Conservation (phyloP, 768 basidiomycete genomes). For the Galerina sulciceps region DNA sequence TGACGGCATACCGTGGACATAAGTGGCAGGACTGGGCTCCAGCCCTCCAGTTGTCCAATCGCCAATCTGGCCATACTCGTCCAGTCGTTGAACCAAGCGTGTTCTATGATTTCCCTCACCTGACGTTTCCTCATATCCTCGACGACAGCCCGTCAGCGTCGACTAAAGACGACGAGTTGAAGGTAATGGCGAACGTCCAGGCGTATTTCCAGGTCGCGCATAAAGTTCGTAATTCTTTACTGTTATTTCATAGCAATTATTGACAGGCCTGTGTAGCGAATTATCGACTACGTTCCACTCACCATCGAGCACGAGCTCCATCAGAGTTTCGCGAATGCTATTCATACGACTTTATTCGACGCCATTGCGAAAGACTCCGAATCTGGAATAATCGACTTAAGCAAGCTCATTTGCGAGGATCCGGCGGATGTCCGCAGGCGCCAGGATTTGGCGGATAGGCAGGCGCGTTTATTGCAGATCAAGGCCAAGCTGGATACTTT, state of each 20-base stretch:
- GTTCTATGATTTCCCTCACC: conserved; percentile 49
- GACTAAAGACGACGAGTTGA: conserved; percentile 44
- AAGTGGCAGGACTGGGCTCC: too few species aligned
- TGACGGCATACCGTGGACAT: conserved; percentile 3
- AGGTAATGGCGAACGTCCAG: conserved; percentile 56
- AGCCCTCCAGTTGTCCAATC: background rate
- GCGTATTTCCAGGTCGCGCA: conserved; percentile 61
- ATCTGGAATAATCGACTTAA: conserved; percentile 16
- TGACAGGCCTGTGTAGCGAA: conserved; percentile 40
- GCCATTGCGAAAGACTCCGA: conserved; percentile 23
- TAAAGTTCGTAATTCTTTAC: conserved; percentile 42
- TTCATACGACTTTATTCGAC: conserved; percentile 31
- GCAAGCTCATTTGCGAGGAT: conserved; percentile 44
- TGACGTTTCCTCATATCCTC: conserved; percentile 50
- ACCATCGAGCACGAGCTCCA: conserved; percentile 54
- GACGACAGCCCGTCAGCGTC: conserved; percentile 39
- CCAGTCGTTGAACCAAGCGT: conserved; percentile 30
- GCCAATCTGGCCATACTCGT: conserved; percentile 40
- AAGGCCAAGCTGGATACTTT: conserved; percentile 33
- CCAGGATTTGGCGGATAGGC: conserved; percentile 29
- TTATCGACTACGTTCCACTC: conserved; percentile 58
- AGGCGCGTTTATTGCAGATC: conserved; percentile 35
- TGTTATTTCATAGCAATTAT: background rate
- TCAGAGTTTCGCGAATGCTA: conserved; percentile 34
- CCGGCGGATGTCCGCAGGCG: conserved; percentile 34